Percentiles rank a stretch among this genome's conserved stretches.
These are phyloP conservation scores for Cymodocea nodosa DNA, from an alignment of 116 monocot genomes.

Conservation along the genomic window DNA sequence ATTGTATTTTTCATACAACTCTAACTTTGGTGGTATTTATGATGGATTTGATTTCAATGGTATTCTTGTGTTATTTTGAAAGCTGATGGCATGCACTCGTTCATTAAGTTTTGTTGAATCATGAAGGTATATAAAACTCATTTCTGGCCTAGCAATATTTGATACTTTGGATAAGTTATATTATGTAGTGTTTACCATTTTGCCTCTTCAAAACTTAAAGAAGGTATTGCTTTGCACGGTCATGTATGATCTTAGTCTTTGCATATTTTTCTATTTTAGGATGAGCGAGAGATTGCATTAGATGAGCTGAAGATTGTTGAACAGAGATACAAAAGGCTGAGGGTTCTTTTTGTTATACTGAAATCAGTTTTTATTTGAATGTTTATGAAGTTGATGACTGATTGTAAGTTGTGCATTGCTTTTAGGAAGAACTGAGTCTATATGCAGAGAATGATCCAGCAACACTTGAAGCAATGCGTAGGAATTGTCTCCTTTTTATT, in stretches of 20 bases:
- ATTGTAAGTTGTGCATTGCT: constrained; percentile 1
- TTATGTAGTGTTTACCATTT: too few species aligned
- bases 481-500: constrained; percentile 8
- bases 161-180: too few species aligned
- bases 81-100: too few species aligned
- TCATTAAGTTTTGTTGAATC: too few species aligned
- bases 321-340: constrained; percentile 53
- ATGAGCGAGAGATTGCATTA: constrained; percentile 73
- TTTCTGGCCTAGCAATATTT: too few species aligned
- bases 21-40: too few species aligned
- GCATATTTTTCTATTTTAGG: constrained; percentile 24
- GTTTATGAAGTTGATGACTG: background rate
- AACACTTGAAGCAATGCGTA: constrained; percentile 76
- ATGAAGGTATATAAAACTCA: too few species aligned
- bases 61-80: too few species aligned
- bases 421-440: constrained; percentile 63
- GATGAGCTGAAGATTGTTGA: constrained; percentile 69
- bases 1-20: too few species aligned
- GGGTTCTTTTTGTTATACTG: constrained; percentile 21
- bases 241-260: background rate
- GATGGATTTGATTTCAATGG: too few species aligned
- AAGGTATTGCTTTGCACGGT: background rate
- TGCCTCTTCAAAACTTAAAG: too few species aligned
- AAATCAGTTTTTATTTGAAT: constrained; percentile 2
- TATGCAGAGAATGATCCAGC: constrained; percentile 98